Percentiles rank a stretch among this genome's conserved stretches.
Conservation (phyloP, 306 rosid genomes). For the Casuarina glauca region DNA sequence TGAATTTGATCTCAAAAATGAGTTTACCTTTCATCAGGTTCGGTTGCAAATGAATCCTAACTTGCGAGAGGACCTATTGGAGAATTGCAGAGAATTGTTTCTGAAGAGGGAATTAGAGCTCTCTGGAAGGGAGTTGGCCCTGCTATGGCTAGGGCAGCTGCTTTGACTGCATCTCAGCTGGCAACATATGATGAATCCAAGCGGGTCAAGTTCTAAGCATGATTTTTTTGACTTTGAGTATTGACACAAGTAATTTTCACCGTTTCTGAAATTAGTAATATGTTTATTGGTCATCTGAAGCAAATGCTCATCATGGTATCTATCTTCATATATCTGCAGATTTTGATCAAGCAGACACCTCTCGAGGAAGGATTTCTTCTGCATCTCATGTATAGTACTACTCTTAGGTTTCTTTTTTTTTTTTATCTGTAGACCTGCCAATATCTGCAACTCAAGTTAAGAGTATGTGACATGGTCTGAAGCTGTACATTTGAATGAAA, state of each 20-base stretch:
- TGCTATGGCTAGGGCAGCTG: slow-evolving; percentile 94
- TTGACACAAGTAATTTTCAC: slow-evolving; percentile 38
- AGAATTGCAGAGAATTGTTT: slow-evolving; percentile 61
- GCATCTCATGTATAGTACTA: slow-evolving; percentile 66
- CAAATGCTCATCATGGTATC: slow-evolving; percentile 4
- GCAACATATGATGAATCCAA: slow-evolving; percentile 93
- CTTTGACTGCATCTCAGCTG: slow-evolving; percentile 90
- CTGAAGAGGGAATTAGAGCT: slow-evolving; percentile 79
- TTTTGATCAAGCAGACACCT: slow-evolving; percentile 58
- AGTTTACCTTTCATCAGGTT: slow-evolving; percentile 59
- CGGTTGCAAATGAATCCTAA: slow-evolving; percentile 86
- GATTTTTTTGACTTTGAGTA: slow-evolving; percentile 44
- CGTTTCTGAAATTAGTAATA: slow-evolving; percentile 24
- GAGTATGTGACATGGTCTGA: slow-evolving; percentile 21
- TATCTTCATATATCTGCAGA: slow-evolving; percentile 51
- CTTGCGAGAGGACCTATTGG: slow-evolving; percentile 54
- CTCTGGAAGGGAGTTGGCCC: slow-evolving; percentile 97
- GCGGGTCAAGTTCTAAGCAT: slow-evolving; percentile 69
- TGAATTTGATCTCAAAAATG: slow-evolving; percentile 23
- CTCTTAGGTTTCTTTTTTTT: slow-evolving; percentile 19
- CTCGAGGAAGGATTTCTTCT: slow-evolving; percentile 80
- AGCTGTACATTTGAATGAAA: slow-evolving; percentile 7
- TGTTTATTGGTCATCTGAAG: slow-evolving; percentile 14
- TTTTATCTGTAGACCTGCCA: slow-evolving; percentile 2
- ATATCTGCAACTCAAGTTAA: slow-evolving; percentile 22